These are phyloP conservation scores for Amaranthus palmeri DNA, from an alignment of 148 eudicot genomes.

Conservation along the genomic window DNA sequence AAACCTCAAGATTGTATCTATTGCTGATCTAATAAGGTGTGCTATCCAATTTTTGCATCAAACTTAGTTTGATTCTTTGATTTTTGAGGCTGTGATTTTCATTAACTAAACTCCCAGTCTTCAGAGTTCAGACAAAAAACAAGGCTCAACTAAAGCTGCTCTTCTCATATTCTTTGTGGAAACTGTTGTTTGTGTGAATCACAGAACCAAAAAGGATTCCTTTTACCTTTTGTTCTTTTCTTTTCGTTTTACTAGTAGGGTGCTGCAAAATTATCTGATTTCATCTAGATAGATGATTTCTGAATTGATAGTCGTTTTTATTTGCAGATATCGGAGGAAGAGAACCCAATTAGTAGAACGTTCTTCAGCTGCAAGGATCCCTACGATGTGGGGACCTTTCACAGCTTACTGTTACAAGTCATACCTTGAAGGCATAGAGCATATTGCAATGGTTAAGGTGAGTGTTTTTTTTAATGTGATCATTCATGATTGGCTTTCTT, in stretches of 20 bases:
- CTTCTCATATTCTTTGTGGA: neutral
- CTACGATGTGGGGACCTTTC: constrained; percentile 90
- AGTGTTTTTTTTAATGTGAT: constrained; percentile 10
- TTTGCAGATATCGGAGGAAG: constrained; percentile 78
- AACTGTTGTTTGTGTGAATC: neutral
- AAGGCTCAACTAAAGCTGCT: no score
- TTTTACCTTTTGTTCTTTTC: neutral
- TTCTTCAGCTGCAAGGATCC: constrained; percentile 73
- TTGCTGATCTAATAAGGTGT: constrained; percentile 87
- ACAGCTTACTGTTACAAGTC: constrained; percentile 72
- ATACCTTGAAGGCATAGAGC: constrained; percentile 80
- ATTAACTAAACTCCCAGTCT: no score
- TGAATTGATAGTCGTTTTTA: constrained; percentile 11
- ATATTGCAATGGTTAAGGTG: constrained; percentile 95
- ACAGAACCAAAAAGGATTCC: neutral
- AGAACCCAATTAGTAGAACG: constrained; percentile 63
- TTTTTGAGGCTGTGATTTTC: no score
- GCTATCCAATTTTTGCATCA: neutral
- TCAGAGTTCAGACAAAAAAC: no score
- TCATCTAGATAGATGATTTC: neutral
- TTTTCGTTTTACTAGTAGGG: neutral
- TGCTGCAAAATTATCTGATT: neutral
- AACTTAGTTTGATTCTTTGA: neutral
- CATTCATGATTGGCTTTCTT: no score
- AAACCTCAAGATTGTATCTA: constrained; percentile 73